phyloP scores from a whole-genome alignment of 306 rosid genomes.

The Macrotyloma uniflorum region DNA sequence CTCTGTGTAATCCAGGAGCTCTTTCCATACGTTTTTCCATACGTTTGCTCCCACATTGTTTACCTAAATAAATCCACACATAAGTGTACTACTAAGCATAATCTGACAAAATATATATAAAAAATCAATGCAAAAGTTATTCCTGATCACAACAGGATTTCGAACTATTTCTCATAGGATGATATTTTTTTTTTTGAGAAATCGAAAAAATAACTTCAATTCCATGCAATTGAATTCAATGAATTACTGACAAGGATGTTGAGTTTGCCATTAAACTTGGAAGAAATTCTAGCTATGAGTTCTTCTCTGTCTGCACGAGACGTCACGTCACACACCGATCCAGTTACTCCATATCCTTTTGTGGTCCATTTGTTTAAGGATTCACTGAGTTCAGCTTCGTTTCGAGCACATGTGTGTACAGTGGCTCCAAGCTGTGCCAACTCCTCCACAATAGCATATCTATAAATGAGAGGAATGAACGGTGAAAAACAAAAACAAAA shows the following conservation, averaged over 20 bases:
- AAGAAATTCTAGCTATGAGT: slow-evolving; percentile 27
- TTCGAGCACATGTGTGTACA: slow-evolving; percentile 45
- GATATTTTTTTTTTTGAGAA: too few species aligned
- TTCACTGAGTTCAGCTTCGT: slow-evolving; percentile 34
- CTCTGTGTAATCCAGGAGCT: slow-evolving; percentile 15
- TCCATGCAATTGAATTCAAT: too few species aligned
- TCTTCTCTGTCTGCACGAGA: slow-evolving; percentile 36
- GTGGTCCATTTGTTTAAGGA: slow-evolving; percentile 30
- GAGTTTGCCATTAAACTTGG: slow-evolving; percentile 46
- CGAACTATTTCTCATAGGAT: too few species aligned
- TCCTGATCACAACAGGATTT: too few species aligned
- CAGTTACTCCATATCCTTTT: slow-evolving; percentile 42
- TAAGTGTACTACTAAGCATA: background rate
- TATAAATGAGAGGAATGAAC: background rate
- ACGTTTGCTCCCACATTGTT: slow-evolving; percentile 38
- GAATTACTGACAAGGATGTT: slow-evolving; percentile 40
- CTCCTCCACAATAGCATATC: slow-evolving; percentile 48
- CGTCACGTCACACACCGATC: slow-evolving; percentile 39
- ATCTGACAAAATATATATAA: background rate
- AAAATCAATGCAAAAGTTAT: too few species aligned
- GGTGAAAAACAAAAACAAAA: background rate
- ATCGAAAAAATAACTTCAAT: too few species aligned
- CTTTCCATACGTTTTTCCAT: background rate
- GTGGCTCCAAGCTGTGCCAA: slow-evolving; percentile 37
- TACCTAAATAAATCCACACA: background rate